Percentiles rank a stretch among this genome's conserved stretches.
Conservation (phyloP, 345 rosid species). For the Eucalyptus albens region DNA sequence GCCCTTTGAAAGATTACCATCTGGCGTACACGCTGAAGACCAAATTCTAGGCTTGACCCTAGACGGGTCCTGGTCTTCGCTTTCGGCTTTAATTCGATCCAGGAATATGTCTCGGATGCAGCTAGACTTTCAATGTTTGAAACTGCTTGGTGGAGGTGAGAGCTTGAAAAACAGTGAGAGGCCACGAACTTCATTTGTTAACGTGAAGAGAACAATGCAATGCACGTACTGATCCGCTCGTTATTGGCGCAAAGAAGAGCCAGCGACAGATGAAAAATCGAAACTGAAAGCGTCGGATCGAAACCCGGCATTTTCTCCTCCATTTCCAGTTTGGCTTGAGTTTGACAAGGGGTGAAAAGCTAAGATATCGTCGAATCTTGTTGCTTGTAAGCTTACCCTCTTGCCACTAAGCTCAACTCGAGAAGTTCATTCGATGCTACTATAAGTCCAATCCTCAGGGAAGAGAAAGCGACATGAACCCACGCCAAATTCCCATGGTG, state of each 20-base stretch:
- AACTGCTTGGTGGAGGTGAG: background rate
- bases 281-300: background rate
- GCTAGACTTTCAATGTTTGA: background rate
- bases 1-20: background rate
- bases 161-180: background rate
- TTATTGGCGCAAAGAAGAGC: background rate
- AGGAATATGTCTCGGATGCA: background rate
- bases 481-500: background rate
- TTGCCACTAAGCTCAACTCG: background rate
- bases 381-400: background rate
- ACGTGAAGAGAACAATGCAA: background rate
- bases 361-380: background rate
- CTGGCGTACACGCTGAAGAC: background rate
- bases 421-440: background rate
- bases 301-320: background rate
- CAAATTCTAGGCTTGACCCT: background rate
- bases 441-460: background rate
- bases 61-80: background rate
- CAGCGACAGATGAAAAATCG: background rate
- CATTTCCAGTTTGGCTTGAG: background rate
- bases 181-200: background rate
- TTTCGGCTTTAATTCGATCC: background rate
- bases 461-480: background rate
- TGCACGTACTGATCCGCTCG: background rate
- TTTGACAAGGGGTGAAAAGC: background rate